Percentiles rank a stretch among this genome's conserved stretches.
Evolutionary conservation across 2,329 filamentous ascomycete genomes (phyloP).

Genomic region (Colletotrichum sansevieriae): DNA sequence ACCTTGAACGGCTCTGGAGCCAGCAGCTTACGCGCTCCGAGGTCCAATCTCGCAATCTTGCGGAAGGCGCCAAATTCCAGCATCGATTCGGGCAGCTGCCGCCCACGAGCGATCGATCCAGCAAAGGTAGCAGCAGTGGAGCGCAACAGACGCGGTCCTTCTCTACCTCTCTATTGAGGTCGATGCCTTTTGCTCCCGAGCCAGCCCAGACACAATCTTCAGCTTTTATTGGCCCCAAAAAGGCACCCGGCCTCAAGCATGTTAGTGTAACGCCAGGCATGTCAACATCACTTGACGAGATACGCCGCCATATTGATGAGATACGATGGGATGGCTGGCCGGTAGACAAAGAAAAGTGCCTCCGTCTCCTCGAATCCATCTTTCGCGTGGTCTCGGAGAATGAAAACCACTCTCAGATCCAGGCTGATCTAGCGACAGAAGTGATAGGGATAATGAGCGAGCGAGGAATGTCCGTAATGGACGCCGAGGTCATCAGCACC

Average conservation of each 20-base stretch:
- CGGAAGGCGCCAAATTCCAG: slow-evolving; percentile 46
- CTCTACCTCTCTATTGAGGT: slow-evolving; percentile 49
- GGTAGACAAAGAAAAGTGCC: slow-evolving; percentile 51
- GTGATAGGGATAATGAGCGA: slow-evolving; percentile 60
- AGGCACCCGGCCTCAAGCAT: not conserved
- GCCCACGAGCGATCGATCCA: slow-evolving; percentile 21
- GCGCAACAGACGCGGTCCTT: slow-evolving; percentile 52
- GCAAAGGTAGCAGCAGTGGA: not conserved
- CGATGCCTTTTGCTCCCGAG: slow-evolving; percentile 34
- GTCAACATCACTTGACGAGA: slow-evolving; percentile 26
- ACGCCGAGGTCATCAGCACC: slow-evolving; percentile 62
- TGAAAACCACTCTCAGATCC: slow-evolving; percentile 46
- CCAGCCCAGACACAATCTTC: slow-evolving; percentile 7
- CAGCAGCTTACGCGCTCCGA: slow-evolving; percentile 53
- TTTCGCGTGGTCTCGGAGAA: slow-evolving; percentile 47
- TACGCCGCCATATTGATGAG: slow-evolving; percentile 51
- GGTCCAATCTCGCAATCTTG: slow-evolving; percentile 22
- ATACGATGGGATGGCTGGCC: slow-evolving; percentile 55
- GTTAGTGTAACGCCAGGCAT: not conserved
- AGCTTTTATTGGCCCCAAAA: slow-evolving; percentile 9
- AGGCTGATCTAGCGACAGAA: slow-evolving; percentile 56
- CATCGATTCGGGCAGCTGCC: slow-evolving; percentile 38
- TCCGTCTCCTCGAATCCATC: slow-evolving; percentile 55
- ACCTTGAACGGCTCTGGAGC: slow-evolving; percentile 66
- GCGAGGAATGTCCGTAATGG: slow-evolving; percentile 58